Evolutionary conservation across 2,329 filamentous ascomycete species (phyloP), one percentile per base, ranked within the genome.

Genomic region (Exophiala alcalophila): DNA sequence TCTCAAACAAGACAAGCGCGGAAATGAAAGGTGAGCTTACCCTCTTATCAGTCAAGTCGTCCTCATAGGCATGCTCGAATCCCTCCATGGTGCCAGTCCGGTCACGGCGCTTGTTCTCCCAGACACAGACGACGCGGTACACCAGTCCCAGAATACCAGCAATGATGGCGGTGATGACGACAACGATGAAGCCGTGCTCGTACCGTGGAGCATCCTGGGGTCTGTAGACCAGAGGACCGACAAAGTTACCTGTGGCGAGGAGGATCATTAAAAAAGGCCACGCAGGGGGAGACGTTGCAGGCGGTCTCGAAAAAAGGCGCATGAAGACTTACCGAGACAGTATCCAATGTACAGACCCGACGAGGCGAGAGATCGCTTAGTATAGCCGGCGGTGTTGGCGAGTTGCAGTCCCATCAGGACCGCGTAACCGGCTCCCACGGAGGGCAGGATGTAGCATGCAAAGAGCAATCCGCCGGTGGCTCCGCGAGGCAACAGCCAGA

Each of bases 1-100:
- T n/a, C n/a, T n/a, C n/a, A n/a, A n/a, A n/a, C n/a, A n/a, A n/a
- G n/a, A n/a, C n/a, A n/a, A n/a, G n/a, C n/a, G n/a, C n/a, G n/a
- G n/a, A n/a, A n/a, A n/a, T n/a, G n/a, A n/a, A n/a, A n/a, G n/a
- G n/a, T n/a, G n/a, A n/a, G n/a, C n/a, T n/a, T 38, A 38, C 40
- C 30, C 28, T 67, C 33, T 54, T 64, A 50, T 75, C 71, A 5
- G 71, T 75, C 31, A 73, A 58, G 47, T 74, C 71, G 55, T 76
- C 71, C 35, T 76, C 69, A 43, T 72, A 76, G 0, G 72, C 72
- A 53, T 75, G 65, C 31, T 75, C 73, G 34, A 66, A 76, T 1
- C 63, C 70, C 55, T 76, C 72, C 12, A 61, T 43, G 6, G 61
- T 64, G 59, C 47, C 41, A 16, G 16, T 28, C 19, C 25, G 28